Conservation (phyloP, 352 stramenopile species). For the Peronospora belbahrii region DNA sequence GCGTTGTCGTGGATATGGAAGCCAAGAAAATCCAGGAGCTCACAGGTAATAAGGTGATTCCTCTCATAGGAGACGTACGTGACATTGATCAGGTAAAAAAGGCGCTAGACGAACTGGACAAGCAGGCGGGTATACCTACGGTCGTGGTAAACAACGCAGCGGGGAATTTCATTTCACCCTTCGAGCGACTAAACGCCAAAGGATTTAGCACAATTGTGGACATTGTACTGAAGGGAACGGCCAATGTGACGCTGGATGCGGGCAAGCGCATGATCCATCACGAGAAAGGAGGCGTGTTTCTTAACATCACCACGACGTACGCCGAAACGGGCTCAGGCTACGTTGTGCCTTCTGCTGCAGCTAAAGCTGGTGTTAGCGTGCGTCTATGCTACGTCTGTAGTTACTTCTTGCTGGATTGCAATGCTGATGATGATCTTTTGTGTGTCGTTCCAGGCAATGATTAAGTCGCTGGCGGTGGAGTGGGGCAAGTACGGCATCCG, state of each 20-base stretch:
- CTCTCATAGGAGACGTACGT: slow-evolving; percentile 84
- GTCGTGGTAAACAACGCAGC: slow-evolving; percentile 84
- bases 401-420: neutral
- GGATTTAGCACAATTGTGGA: slow-evolving; percentile 95
- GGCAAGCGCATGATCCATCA: slow-evolving; percentile 74
- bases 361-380: slow-evolving; percentile 91
- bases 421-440: slow-evolving; percentile 18
- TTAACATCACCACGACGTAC: slow-evolving; percentile 96
- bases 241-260: slow-evolving; percentile 76
- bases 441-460: slow-evolving; percentile 78
- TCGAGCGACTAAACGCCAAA: slow-evolving; percentile 88
- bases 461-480: slow-evolving; percentile 92
- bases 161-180: slow-evolving; percentile 93
- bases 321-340: slow-evolving; percentile 91
- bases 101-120: slow-evolving; percentile 73
- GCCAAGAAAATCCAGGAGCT: slow-evolving; percentile 67
- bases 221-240: slow-evolving; percentile 88
- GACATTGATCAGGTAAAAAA: slow-evolving; percentile 81
- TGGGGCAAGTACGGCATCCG: slow-evolving; percentile 94
- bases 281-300: slow-evolving; percentile 81
- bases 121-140: slow-evolving; percentile 51
- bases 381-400: neutral
- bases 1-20: slow-evolving; percentile 83
- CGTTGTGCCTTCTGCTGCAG: slow-evolving; percentile 91
- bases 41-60: slow-evolving; percentile 55